phyloP scores from a whole-genome alignment of 345 rosid species.

The Arabidopsis arenosa region DNA sequence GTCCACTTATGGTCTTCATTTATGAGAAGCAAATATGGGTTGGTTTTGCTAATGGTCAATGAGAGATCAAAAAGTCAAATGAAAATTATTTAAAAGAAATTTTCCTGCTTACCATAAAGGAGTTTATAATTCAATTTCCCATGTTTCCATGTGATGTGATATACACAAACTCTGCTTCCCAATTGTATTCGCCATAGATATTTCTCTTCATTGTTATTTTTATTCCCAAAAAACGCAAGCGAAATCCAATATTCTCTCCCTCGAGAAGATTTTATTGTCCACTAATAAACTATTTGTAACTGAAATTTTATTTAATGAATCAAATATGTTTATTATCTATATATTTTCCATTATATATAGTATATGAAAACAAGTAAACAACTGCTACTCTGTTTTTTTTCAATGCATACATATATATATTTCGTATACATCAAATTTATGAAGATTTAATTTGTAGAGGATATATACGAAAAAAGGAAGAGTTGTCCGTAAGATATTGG shows the following conservation, averaged over 20 bases:
- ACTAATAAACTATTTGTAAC: background rate
- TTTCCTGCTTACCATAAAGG: conserved; percentile 2
- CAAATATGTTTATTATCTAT: background rate
- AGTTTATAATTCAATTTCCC: conserved; percentile 44
- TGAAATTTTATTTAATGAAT: background rate
- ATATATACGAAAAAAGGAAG: background rate
- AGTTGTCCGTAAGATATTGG: background rate
- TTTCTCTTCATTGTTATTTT: background rate
- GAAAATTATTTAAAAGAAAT: conserved; percentile 4
- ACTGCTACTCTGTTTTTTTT: no score
- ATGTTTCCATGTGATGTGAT: conserved; percentile 58
- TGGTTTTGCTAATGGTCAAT: conserved; percentile 40
- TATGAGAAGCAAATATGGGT: conserved; percentile 19
- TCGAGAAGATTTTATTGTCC: conserved; percentile 31
- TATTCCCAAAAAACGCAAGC: conserved; percentile 10
- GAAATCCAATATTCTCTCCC: conserved; percentile 33
- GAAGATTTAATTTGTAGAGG: background rate
- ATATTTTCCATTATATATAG: background rate
- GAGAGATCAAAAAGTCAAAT: conserved; percentile 47
- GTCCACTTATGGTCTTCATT: conserved; percentile 42
- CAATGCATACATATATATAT: no score
- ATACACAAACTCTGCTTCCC: conserved; percentile 31
- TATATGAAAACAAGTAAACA: no score
- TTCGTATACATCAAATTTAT: no score
- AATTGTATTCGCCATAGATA: conserved; percentile 10